Conservation (phyloP, 768 basidiomycete genomes). For the Tricholoma furcatifolium region DNA sequence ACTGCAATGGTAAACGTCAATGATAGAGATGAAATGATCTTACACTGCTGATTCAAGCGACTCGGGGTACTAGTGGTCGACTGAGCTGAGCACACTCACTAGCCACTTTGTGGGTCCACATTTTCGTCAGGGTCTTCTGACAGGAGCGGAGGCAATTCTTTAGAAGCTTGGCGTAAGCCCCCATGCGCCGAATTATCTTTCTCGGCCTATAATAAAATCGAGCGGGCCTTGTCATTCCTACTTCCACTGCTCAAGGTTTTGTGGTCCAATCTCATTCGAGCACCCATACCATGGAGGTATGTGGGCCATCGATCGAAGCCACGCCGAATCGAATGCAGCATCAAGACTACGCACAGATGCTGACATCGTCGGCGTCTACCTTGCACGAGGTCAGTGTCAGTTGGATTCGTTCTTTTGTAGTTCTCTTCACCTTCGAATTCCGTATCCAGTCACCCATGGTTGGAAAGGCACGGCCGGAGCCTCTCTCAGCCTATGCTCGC, state of each 20-base stretch:
- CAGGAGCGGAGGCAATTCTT: conserved; percentile 16
- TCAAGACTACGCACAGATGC: neutral
- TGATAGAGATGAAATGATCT: neutral
- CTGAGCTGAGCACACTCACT: too few species aligned
- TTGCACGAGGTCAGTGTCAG: conserved; percentile 7
- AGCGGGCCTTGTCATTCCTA: conserved; percentile 7
- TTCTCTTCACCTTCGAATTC: conserved; percentile 3
- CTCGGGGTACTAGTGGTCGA: too few species aligned
- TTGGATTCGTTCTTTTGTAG: neutral
- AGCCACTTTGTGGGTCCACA: conserved; percentile 11
- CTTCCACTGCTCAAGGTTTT: conserved; percentile 1
- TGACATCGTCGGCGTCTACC: conserved; percentile 1
- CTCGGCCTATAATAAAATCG: conserved; percentile 12
- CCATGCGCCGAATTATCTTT: conserved; percentile 13
- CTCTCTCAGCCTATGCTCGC: conserved; percentile 28
- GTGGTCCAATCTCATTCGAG: conserved; percentile 8
- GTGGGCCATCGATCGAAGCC: conserved; percentile 1
- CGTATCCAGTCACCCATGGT: conserved; percentile 11
- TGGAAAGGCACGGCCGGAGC: conserved; percentile 7
- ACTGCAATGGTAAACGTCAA: neutral
- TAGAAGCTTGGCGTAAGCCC: conserved; percentile 16
- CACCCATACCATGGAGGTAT: neutral
- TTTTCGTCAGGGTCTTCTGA: conserved; percentile 21
- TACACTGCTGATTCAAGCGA: too few species aligned
- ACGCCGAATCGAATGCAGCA: conserved; percentile 5